These are phyloP conservation scores for Saccharomyces hybrid DNA, from an alignment of 1,139 yeast genomes.

Conservation along the genomic window DNA sequence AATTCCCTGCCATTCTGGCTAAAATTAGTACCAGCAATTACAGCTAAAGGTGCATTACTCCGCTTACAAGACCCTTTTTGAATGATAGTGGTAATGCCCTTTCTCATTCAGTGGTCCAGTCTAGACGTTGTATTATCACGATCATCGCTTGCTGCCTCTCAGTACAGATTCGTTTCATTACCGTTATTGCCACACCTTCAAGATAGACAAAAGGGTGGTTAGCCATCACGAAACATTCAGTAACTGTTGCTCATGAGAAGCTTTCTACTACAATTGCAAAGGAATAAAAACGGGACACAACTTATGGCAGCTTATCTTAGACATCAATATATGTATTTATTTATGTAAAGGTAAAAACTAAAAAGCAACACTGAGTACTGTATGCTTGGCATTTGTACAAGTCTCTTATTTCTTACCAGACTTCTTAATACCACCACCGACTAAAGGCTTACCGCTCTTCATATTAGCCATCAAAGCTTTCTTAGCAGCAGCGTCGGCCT, in stretches of 20 bases:
- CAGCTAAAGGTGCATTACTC: not conserved
- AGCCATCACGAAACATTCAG: too few species aligned
- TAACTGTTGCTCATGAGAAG: too few species aligned
- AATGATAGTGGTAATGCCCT: too few species aligned
- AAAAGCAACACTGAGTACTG: not conserved
- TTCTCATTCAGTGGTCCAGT: too few species aligned
- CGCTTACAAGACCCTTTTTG: too few species aligned
- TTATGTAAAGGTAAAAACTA: not conserved
- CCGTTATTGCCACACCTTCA: too few species aligned
- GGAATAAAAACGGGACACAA: too few species aligned
- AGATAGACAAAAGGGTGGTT: too few species aligned
- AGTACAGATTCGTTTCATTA: too few species aligned
- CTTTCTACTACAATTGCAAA: not conserved
- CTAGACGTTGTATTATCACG: too few species aligned
- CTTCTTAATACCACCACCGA: slow-evolving; percentile 94
- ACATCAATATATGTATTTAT: not conserved
- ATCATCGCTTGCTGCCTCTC: too few species aligned
- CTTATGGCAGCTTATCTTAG: not conserved
- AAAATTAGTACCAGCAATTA: not conserved
- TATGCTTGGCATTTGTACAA: not conserved
- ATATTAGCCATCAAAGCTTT: slow-evolving; percentile 87
- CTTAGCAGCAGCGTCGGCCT: slow-evolving; percentile 88
- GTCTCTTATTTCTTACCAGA: slow-evolving; percentile 53
- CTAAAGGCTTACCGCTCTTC: slow-evolving; percentile 80
- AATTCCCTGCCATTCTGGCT: not conserved